phyloP scores from a whole-genome alignment of 164 flowering plant genomes.

The Piper longum region DNA sequence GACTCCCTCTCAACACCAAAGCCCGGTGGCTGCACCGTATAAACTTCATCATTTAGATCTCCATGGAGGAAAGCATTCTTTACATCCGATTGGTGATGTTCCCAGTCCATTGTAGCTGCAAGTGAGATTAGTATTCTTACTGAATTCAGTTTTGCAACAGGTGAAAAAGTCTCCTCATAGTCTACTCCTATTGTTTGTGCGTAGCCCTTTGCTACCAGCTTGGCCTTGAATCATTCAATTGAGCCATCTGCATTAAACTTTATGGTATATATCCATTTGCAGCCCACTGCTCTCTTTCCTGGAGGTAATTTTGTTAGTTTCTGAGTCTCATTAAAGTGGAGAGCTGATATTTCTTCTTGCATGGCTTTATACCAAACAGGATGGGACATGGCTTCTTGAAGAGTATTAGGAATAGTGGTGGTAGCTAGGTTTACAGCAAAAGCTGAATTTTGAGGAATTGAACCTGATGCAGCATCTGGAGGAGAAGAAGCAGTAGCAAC shows the following conservation, averaged over 20 bases:
- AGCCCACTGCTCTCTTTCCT: neutral
- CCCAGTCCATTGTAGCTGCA: neutral
- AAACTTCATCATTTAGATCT: neutral
- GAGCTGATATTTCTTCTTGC: too few relatives aligned
- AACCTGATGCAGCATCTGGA: too few relatives aligned
- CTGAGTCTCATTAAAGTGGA: too few relatives aligned
- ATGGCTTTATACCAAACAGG: too few relatives aligned
- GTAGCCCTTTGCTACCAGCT: neutral
- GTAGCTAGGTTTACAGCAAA: too few relatives aligned
- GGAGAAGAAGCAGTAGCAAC: too few relatives aligned
- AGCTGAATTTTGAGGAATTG: too few relatives aligned
- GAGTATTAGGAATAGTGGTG: too few relatives aligned
- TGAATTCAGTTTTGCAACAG: neutral
- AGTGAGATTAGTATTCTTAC: neutral
- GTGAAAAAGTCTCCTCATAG: too few relatives aligned
- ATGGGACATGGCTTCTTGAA: too few relatives aligned
- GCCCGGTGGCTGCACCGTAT: neutral
- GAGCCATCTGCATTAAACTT: neutral
- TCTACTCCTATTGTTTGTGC: neutral
- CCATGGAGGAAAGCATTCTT: neutral
- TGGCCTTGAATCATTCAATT: neutral
- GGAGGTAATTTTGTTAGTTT: too few relatives aligned
- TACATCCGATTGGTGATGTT: neutral
- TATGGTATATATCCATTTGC: neutral
- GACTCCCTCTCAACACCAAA: neutral